Conservation (phyloP, 345 rosid species). For the Citrus reticulata region DNA sequence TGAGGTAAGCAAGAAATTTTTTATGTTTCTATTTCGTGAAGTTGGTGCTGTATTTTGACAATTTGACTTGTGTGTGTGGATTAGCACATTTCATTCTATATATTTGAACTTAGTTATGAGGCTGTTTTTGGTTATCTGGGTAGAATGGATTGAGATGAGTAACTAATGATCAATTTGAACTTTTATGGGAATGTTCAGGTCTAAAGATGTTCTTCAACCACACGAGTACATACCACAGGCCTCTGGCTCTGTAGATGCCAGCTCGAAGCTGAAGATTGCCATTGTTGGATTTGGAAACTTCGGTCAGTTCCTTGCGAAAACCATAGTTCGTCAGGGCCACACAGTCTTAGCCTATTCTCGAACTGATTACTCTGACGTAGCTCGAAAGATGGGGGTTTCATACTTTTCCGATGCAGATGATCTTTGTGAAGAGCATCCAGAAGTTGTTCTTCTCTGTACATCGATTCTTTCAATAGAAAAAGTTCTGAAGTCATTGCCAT, state of each 20-base stretch:
- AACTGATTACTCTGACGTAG: slow-evolving; percentile 55
- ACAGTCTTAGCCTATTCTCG: slow-evolving; percentile 66
- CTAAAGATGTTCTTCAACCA: slow-evolving; percentile 24
- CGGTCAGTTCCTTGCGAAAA: slow-evolving; percentile 71
- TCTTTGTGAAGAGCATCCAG: slow-evolving; percentile 83
- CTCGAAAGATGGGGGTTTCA: slow-evolving; percentile 48
- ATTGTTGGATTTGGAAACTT: slow-evolving; percentile 81
- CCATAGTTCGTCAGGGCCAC: slow-evolving; percentile 63
- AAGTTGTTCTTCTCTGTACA: slow-evolving; percentile 67
- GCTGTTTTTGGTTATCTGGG: background rate
- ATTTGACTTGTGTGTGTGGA: background rate
- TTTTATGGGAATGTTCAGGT: slow-evolving; percentile 22
- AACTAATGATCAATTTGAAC: background rate
- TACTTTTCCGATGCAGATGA: slow-evolving; percentile 60
- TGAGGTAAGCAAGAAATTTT: slow-evolving; percentile 3
- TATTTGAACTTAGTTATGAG: no score
- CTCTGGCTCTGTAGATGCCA: slow-evolving; percentile 24
- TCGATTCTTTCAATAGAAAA: slow-evolving; percentile 73
- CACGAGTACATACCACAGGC: slow-evolving; percentile 24
- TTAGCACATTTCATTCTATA: no score
- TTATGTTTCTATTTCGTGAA: background rate
- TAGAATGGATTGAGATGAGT: background rate
- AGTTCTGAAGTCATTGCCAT: slow-evolving; percentile 63
- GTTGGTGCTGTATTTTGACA: no score
- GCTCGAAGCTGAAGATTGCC: slow-evolving; percentile 60